Evolutionary conservation across 108 stramenopile genomes (phyloP).

Genomic region (Chaetoceros tenuissimus): DNA sequence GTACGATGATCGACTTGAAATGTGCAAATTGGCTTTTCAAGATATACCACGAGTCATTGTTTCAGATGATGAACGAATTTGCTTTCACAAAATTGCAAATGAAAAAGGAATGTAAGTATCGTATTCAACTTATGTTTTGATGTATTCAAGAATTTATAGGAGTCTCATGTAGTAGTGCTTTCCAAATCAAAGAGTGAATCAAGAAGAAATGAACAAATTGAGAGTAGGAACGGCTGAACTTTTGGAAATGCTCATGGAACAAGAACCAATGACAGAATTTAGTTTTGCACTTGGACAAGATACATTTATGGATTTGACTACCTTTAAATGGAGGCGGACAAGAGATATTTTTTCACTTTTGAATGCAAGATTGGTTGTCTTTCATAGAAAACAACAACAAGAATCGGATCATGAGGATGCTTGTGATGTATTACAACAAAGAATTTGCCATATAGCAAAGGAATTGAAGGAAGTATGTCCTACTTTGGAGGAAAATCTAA

Average conservation of each 20-base stretch:
- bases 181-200: constrained; percentile 2
- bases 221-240: constrained; percentile 73
- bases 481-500: constrained; percentile 10
- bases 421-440: constrained; percentile 3
- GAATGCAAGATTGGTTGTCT: constrained; percentile 61
- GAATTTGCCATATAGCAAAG: constrained; percentile 15
- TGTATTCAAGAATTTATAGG: background rate
- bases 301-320: constrained; percentile 70
- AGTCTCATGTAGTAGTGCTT: background rate
- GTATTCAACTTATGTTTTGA: background rate
- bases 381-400: constrained; percentile 29
- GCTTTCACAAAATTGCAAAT: constrained; percentile 29
- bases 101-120: constrained; percentile 24
- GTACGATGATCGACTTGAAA: constrained; percentile 51
- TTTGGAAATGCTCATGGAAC: constrained; percentile 45
- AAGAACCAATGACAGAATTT: constrained; percentile 40
- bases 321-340: constrained; percentile 66
- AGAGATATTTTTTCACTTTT: constrained; percentile 50
- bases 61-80: constrained; percentile 56
- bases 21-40: constrained; percentile 62
- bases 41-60: constrained; percentile 44
- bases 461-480: constrained; percentile 6
- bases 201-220: constrained; percentile 10
- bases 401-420: background rate
- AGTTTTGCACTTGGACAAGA: constrained; percentile 74